Percentiles rank a stretch among this genome's conserved stretches.
Conservation (phyloP, 202 grass and related monocot species). For the Carex sylvatica region DNA sequence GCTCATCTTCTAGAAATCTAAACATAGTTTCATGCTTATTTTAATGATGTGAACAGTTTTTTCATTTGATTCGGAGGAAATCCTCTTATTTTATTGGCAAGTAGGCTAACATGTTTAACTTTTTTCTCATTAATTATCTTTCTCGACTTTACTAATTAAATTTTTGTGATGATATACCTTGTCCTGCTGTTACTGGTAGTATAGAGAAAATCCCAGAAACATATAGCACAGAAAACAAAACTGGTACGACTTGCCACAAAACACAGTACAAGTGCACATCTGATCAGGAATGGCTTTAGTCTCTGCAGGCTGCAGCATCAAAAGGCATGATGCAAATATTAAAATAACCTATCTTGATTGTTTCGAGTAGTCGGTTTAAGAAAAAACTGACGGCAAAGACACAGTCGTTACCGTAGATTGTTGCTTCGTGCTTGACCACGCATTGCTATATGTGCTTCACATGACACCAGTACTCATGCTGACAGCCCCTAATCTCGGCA, state of each 20-base stretch:
- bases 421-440: neutral
- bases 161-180: too few species aligned
- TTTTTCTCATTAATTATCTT: neutral
- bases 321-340: neutral
- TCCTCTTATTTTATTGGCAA: neutral
- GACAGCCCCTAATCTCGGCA: neutral
- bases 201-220: neutral
- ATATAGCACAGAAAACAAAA: neutral
- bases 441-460: neutral
- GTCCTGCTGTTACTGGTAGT: neutral
- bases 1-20: neutral
- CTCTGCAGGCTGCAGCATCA: neutral
- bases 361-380: neutral
- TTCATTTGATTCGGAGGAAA: neutral
- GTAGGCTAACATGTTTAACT: neutral
- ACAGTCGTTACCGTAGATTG: neutral
- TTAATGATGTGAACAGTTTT: neutral
- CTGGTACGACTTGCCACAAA: neutral
- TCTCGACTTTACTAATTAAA: neutral
- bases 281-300: neutral
- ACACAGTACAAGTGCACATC: neutral
- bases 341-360: neutral
- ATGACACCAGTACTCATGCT: neutral
- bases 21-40: neutral
- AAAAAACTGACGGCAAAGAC: neutral